A percentile compares a stretch with the other conserved stretches of the same genome.
Evolutionary conservation across 202 grass and related monocot genomes (phyloP).

Genomic region (Carex sylvatica): DNA sequence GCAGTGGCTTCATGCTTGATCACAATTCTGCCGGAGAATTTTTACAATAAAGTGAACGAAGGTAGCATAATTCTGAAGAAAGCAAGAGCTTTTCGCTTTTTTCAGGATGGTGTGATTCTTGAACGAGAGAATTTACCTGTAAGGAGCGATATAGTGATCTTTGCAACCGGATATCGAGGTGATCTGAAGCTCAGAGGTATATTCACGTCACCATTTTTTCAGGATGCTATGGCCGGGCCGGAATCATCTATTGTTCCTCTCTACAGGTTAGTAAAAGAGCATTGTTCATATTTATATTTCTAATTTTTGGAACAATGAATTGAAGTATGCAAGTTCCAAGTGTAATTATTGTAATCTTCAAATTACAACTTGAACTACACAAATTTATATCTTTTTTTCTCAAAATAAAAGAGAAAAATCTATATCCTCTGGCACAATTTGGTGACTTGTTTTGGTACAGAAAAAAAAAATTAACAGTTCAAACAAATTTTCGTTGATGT

Average conservation of each 20-base stretch:
- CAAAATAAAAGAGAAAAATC: not conserved
- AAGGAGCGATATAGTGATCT: slow-evolving; percentile 55
- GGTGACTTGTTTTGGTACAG: not conserved
- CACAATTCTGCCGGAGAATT: slow-evolving; percentile 52
- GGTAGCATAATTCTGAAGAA: slow-evolving; percentile 47
- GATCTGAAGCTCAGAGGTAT: slow-evolving; percentile 66
- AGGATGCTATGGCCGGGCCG: slow-evolving; percentile 41
- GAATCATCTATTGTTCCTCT: slow-evolving; percentile 40
- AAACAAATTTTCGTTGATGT: not conserved
- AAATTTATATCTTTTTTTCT: not conserved
- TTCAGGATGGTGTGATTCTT: slow-evolving; percentile 51
- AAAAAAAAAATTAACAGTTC: no score
- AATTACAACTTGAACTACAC: not conserved
- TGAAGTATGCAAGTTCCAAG: not conserved
- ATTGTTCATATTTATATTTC: not conserved
- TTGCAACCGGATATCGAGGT: slow-evolving; percentile 71
- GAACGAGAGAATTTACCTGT: slow-evolving; percentile 25
- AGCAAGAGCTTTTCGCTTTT: slow-evolving; percentile 41
- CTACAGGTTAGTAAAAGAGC: slow-evolving; percentile 38
- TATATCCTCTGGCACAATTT: not conserved
- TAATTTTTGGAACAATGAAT: not conserved
- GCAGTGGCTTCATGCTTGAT: slow-evolving; percentile 36
- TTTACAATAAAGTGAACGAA: slow-evolving; percentile 62
- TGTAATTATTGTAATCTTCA: not conserved
- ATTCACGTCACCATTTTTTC: slow-evolving; percentile 48